Base-by-base conservation (phyloP, 2,329 filamentous ascomycete species). In the Aplosporella prunicola region DNA sequence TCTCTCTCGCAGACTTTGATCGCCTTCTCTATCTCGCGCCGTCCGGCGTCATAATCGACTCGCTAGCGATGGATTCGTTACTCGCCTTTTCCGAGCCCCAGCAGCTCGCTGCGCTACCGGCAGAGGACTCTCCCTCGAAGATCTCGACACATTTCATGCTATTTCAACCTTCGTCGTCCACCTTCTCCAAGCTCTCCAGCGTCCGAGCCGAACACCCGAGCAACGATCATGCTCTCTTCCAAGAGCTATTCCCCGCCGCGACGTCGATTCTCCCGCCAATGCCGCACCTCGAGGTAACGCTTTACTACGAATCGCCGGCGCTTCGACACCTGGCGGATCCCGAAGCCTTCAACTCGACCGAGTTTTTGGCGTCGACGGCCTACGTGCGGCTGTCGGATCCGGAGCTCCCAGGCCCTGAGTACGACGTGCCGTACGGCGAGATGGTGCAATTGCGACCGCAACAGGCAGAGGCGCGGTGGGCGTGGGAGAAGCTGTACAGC, bases 401-500 rank as follows among this genome's bases (percentile, higher is more conserved):
- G 5, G 65, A 65, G 43, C 43, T 71, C 1, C 64, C 66, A 8
- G 67, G 66, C 9, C 67, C 67, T n/a, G 63, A 70, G 47, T 68
- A 65, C 48, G 66, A 69, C 41, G 56, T 69, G 5, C 65, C 66
- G 1, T 69, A 58, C 47, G 42, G 53, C 2, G 53, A 58, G 29
- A 57, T 61, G 32, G 54, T 60, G 9, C 53, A 50, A 22, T 53
- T 66, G 18, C 51, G 64, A 34, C 67, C 67, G n/a, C 49, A 53
- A 44, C 62, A 66, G 36, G 58, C 59, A 30, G 60, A 68, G 39
- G 64, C 66, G 7, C 57, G 66, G 40, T 62, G 61, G 50, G 57
- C 61, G 18, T 72, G 69, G 67, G 66, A 66, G 44, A 61, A 54
- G 35, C 48, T 71, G 40, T 72, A 72, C 45, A 64, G 66, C 24